Conservation (phyloP, 495 filamentous ascomycete species). For the Aspergillus panamensis region DNA sequence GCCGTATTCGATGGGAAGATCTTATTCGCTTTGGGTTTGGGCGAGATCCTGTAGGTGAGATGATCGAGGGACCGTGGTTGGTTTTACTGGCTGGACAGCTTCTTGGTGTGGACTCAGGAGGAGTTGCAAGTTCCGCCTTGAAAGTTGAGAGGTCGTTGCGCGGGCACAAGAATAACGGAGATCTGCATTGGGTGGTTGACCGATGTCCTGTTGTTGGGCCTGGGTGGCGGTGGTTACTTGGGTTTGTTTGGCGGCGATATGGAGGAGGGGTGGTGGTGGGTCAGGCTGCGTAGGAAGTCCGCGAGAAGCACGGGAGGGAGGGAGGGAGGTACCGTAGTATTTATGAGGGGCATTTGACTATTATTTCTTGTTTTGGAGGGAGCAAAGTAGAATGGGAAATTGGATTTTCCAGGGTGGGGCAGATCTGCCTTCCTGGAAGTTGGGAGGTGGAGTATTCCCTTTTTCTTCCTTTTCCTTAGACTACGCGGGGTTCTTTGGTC, state of each 20-base stretch:
- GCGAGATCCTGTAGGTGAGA: neutral
- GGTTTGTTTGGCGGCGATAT: neutral
- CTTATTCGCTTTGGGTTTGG: neutral
- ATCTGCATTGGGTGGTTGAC: constrained; percentile 24
- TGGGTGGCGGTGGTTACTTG: neutral
- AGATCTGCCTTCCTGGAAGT: neutral
- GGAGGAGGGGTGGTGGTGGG: neutral
- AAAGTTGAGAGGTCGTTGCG: constrained; percentile 22
- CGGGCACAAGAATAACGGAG: constrained; percentile 18
- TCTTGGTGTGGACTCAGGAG: constrained; percentile 2
- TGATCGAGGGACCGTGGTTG: neutral
- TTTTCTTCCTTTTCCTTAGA: neutral
- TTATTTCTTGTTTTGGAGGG: neutral
- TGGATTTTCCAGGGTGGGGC: neutral
- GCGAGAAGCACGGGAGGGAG: neutral
- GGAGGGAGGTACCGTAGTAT: constrained; percentile 1
- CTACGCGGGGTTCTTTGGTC: neutral
- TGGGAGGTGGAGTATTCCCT: neutral
- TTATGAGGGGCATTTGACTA: neutral
- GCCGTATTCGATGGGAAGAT: neutral
- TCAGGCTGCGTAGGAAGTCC: neutral
- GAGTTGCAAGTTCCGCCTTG: constrained; percentile 22
- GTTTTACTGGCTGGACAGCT: neutral
- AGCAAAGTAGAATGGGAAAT: neutral
- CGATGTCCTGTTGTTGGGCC: neutral